Evolutionary conservation across 2,329 filamentous ascomycete species (phyloP), one percentile per base, ranked within the genome.

Genomic region (Botryotinia convoluta): DNA sequence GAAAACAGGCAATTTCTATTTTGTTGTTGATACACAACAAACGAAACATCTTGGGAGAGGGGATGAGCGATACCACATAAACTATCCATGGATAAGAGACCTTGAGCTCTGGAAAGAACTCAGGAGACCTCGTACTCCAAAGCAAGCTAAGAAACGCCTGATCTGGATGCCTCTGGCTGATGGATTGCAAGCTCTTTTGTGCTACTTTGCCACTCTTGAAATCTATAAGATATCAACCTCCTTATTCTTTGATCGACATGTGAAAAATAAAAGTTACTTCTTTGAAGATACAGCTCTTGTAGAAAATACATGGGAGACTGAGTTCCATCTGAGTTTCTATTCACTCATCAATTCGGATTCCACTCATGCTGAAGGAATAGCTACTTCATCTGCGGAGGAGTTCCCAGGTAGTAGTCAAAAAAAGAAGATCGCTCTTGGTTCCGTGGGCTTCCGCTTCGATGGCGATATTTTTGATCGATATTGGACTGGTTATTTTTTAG

Each of bases 1-100:
- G 4, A 4, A 0, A 10, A 12, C 4, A 1, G 4, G 22, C 1
- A 51, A 14, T 26, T 2, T 0, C 22, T 51, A 22, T 12, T 51
- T 26, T 26, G 9, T 51, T 51, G 0, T 51, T 51, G 45, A 51
- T 51, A n/a, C 1, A 26, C 10, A 12, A 12, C 1, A 14, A 3
- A 14, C 10, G 10, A 51, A 51, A 12, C 1, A 3, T 51, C 1
- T n/a, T 6, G 22, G 22, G 1, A n/a, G 10, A 51, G 0, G 0
- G 45, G 22, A 26, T 5, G 45, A 0, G 22, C 45, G 9, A 48
- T 0, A 10, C 26, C 9, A 9, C 44, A 0, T 0, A 22, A 5
- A 9, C 2, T 45, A 9, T 22, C 7, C 44, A 22, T 2, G 2
- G 0, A 22, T 3, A 9, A 9, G 1, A 22, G 12, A 45, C 7